phyloP scores from a whole-genome alignment of 768 basidiomycete species.

The Tricholoma furcatifolium region DNA sequence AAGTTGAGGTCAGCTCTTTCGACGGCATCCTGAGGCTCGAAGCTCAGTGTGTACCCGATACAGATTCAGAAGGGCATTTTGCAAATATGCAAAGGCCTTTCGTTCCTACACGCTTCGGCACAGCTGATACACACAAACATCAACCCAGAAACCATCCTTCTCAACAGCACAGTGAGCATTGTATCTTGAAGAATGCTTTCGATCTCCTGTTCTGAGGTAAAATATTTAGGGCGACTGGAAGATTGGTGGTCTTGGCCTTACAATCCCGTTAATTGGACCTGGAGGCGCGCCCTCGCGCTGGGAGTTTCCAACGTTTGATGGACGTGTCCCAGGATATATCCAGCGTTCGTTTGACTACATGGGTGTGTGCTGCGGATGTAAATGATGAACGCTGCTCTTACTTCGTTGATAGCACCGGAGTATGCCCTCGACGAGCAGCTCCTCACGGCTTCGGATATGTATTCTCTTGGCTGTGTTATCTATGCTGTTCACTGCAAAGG shows the following conservation, averaged over 20 bases:
- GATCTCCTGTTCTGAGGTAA: not conserved
- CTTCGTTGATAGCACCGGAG: constrained; percentile 71
- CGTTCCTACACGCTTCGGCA: constrained; percentile 90
- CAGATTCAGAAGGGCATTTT: constrained; percentile 96
- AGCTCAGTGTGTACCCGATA: constrained; percentile 9
- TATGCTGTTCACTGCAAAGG: constrained; percentile 91
- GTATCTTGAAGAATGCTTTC: not conserved
- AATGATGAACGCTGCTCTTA: not conserved
- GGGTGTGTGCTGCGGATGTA: constrained; percentile 48
- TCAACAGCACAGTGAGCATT: constrained; percentile 77
- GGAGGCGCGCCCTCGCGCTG: constrained; percentile 78
- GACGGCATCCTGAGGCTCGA: constrained; percentile 1
- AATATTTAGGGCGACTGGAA: constrained; percentile 92
- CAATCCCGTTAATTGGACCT: constrained; percentile 68
- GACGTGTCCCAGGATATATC: constrained; percentile 71
- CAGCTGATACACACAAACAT: constrained; percentile 92
- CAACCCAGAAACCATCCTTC: constrained; percentile 80
- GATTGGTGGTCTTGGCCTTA: constrained; percentile 84
- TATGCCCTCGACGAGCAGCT: constrained; percentile 90
- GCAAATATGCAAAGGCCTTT: constrained; percentile 86
- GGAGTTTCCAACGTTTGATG: constrained; percentile 90
- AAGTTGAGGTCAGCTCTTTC: constrained; percentile 77
- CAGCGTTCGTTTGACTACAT: constrained; percentile 96
- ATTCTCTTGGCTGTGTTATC: constrained; percentile 86
- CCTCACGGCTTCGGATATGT: constrained; percentile 88